Conservation (phyloP, 768 basidiomycete genomes). For the Collybia sordida region DNA sequence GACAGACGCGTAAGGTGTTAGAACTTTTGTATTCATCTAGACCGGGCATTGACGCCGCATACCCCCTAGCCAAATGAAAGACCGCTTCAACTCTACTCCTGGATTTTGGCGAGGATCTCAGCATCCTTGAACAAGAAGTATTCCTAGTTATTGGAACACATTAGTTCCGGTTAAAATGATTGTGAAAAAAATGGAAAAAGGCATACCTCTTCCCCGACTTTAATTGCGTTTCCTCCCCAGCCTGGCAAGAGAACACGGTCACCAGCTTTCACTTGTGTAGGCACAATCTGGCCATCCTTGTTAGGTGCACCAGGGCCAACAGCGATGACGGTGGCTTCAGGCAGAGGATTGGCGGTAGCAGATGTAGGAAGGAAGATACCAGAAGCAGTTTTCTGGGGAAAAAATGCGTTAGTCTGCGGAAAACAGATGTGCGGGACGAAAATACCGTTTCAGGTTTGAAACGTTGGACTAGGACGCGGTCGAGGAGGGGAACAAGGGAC, state of each 20-base stretch:
- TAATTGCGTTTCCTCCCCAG: constrained; percentile 95
- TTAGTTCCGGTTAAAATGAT: background rate
- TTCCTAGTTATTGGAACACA: constrained; percentile 52
- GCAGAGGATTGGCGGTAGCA: constrained; percentile 77
- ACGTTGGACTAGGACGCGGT: constrained; percentile 95
- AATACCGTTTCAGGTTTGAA: constrained; percentile 93
- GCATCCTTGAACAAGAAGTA: constrained; percentile 93
- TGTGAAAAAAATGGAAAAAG: background rate
- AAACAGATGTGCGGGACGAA: background rate
- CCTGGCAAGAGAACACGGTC: constrained; percentile 93
- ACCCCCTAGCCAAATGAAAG: too few relatives aligned
- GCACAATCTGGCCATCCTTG: constrained; percentile 77
- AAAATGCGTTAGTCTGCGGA: too few relatives aligned
- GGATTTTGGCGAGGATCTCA: constrained; percentile 95
- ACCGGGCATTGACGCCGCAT: too few relatives aligned
- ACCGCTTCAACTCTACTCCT: constrained; percentile 56
- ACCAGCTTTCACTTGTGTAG: constrained; percentile 81
- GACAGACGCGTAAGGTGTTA: too few relatives aligned
- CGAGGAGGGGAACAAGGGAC: constrained; percentile 85
- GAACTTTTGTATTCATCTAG: too few relatives aligned
- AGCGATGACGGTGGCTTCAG: constrained; percentile 95
- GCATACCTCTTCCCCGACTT: constrained; percentile 93
- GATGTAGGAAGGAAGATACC: constrained; percentile 94
- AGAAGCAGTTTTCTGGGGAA: constrained; percentile 84
- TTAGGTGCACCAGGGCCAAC: constrained; percentile 90